These are phyloP conservation scores for Diplodia sapinea DNA, from an alignment of 2,329 filamentous ascomycete genomes.

Conservation along the genomic window DNA sequence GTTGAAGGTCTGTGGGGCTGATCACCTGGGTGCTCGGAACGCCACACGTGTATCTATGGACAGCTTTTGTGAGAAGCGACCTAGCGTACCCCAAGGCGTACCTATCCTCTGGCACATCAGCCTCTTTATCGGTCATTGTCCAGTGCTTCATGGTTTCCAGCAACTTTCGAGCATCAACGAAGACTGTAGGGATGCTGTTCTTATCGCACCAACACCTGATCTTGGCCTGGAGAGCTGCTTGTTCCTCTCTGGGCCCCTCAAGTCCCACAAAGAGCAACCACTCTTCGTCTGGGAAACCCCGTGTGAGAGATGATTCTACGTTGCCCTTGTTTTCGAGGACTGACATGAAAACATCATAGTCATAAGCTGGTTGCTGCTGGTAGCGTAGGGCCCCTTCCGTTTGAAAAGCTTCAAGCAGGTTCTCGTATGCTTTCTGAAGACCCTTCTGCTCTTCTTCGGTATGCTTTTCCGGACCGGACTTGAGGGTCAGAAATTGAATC, in stretches of 20 bases:
- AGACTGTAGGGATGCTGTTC: background rate
- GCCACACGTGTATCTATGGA: background rate
- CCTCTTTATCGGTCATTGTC: background rate
- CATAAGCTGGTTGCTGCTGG: background rate
- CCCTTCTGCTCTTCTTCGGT: background rate
- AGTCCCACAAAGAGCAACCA: background rate
- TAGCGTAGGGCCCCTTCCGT: background rate
- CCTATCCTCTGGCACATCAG: background rate
- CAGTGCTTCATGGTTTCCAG: background rate
- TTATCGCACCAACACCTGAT: slow-evolving; percentile 2
- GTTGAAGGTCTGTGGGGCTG: no score
- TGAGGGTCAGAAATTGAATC: background rate
- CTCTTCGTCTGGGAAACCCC: background rate
- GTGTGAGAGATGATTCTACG: background rate
- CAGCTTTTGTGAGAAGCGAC: background rate
- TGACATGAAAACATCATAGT: background rate
- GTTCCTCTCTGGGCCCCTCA: background rate
- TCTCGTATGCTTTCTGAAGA: background rate
- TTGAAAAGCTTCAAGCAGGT: background rate
- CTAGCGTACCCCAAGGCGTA: background rate
- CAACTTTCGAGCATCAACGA: background rate
- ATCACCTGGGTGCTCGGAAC: background rate
- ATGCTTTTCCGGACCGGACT: background rate
- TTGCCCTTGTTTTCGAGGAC: background rate
- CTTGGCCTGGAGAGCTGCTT: background rate